Conservation (phyloP, 306 rosid species). For the Cotoneaster glaucophyllus region DNA sequence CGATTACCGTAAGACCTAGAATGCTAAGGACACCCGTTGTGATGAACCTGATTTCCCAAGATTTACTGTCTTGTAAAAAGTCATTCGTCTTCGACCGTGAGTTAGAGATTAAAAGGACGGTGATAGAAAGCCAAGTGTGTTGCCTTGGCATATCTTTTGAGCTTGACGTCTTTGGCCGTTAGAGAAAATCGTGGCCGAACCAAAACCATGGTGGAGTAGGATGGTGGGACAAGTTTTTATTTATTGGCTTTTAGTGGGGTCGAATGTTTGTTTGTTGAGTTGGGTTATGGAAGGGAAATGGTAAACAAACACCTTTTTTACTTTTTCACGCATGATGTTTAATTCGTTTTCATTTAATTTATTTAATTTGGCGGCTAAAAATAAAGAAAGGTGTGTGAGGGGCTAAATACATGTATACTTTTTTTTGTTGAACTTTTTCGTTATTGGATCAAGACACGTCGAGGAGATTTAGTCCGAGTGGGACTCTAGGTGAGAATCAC, state of each 20-base stretch:
- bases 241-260: background rate
- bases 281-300: background rate
- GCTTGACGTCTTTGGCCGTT: background rate
- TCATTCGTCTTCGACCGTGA: background rate
- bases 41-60: background rate
- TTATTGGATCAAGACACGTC: no score
- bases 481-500: no score
- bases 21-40: background rate
- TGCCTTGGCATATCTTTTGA: background rate
- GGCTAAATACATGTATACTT: no score
- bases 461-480: no score
- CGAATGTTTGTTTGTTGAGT: background rate
- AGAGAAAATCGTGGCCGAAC: background rate
- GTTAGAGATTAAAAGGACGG: background rate
- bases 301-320: background rate
- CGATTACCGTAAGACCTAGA: background rate
- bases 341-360: no score
- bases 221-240: background rate
- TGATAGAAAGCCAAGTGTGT: background rate
- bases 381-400: no score
- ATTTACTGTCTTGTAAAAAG: background rate
- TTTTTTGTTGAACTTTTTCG: no score
- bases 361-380: background rate
- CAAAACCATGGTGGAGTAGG: background rate
- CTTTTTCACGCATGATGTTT: background rate